Evolutionary conservation across 1,139 yeast genomes (phyloP).

Genomic region (Kodamaea alishanica): DNA sequence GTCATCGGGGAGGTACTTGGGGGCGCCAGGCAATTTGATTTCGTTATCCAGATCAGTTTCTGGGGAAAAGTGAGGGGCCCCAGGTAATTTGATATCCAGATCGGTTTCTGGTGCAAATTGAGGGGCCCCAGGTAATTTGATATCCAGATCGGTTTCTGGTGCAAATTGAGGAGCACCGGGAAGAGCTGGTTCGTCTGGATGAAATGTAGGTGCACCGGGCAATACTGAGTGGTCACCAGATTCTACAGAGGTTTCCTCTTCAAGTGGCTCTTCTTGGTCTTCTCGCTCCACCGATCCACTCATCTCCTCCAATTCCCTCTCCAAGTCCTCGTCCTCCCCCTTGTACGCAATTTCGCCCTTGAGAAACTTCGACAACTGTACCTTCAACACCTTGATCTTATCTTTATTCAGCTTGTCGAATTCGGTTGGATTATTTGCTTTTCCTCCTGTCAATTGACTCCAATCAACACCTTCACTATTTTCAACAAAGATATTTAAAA

Average conservation of each 20-base stretch:
- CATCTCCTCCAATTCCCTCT: conserved; percentile 26
- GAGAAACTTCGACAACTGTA: conserved; percentile 37
- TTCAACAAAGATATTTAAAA: conserved; percentile 29
- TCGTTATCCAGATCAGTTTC: conserved; percentile 17
- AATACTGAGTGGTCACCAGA: conserved; percentile 4
- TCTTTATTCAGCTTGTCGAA: conserved; percentile 31
- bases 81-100: conserved; percentile 17
- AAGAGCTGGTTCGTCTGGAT: conserved; percentile 8
- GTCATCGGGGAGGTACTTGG: conserved; percentile 41
- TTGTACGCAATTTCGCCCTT: conserved; percentile 34
- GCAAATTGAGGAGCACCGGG: conserved; percentile 1
- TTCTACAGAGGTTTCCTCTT: conserved; percentile 2
- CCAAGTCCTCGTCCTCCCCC: conserved; percentile 21
- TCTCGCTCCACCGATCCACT: conserved; percentile 6
- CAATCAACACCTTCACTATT: conserved; percentile 30
- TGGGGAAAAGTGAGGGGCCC: conserved; percentile 26
- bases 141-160: background rate
- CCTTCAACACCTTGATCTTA: conserved; percentile 38
- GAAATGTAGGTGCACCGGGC: conserved; percentile 18
- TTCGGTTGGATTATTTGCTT: conserved; percentile 22
- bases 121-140: background rate
- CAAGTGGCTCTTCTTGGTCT: conserved; percentile 4
- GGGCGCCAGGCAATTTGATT: conserved; percentile 41
- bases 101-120: background rate
- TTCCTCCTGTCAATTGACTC: conserved; percentile 32